Evolutionary conservation across 257 asterid species (phyloP), one percentile per base, ranked within the genome.

Genomic region (Solanum acaule): DNA sequence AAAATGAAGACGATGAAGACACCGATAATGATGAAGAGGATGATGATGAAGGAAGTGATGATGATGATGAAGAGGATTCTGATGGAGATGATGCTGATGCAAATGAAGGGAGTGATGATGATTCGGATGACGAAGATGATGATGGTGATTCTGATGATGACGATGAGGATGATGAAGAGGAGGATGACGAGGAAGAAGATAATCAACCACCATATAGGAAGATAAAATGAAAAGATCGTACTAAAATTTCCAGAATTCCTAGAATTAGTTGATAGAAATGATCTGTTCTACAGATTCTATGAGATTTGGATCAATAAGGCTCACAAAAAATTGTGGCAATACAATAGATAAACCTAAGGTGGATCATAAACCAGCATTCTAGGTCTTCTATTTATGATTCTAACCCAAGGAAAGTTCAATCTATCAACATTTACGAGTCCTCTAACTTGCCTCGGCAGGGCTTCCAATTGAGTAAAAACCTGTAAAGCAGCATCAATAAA

Each of bases 221-320:
- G 87, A 85, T 44, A 52, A 87, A 85, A 86, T 87, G 90, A 90
- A 63, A 84, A 89, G 52, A 87, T 56, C 67, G 11, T 10, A 87
- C 44, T 9, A 31, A 38, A 82, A 2, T 29, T 20, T 9, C 15
- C 18, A 49, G 38, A 52, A 29, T 29, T 81, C 40, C 38, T 5
- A 79, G 85, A 44, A 27, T 49, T 18, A 49, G 65, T 49, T 49
- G 29, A 52, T 20, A 20, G 44, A 77, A 22, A 35, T 75, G 49
- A 35, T 22, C 2, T 5, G 18, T 73, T 20, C 6, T 5, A 73
- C 44, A 72, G 44, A 72, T 73, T 4, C 81, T 20, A 35, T 35
- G 68, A 59, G 68, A 59, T 59, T 59, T 59, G 68, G 67, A 22
- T 59, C 67, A 59, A 8, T 22, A 22, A 59, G 12, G 27, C 5